Evolutionary conservation across 164 flowering plant species (phyloP), one percentile per base, ranked within the genome.

Genomic region (Saururus chinensis): DNA sequence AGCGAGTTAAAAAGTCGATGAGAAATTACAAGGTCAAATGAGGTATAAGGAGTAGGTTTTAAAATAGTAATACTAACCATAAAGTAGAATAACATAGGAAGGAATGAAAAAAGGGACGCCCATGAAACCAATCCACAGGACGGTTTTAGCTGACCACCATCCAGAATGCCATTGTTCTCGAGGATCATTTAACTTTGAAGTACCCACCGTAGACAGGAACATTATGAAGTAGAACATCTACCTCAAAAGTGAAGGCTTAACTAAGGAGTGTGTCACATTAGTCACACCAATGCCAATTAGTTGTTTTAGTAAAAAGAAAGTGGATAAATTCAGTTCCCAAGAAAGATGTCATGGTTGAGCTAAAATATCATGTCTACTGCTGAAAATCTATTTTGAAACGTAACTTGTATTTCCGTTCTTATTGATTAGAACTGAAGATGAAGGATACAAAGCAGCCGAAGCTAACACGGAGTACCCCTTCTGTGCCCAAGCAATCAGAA

Each of bases 401-500:
- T n/a, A n/a, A n/a, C n/a, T n/a, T n/a, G n/a, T n/a, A n/a, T n/a
- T n/a, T n/a, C n/a, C n/a, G n/a, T n/a, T 30, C 2, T 30, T 30
- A 2, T 30, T 30, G 4, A 30, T 30, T 30, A 30, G 26, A 57
- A 19, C 23, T 19, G n/a, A 24, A 9, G 20, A 55, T 56, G 26
- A 77, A 84, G 95, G 98, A 91, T 91, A 91, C 95, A 64, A 81
- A 88, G 72, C 96, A 86, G 51, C 92, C 98, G 51, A 91, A 74
- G 85, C 96, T 87, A 56, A 91, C 95, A 4, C 98, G 82, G 60
- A 86, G 73, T 48, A 87, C 98, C 23, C 96, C 98, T 73, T 88
- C 86, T 0, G 98, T 79, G 10, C 98, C 95, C 62, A 85, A 67
- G 71, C 97, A 91, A 54, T 85, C 77, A 59, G 41, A 54, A 16